phyloP scores from a whole-genome alignment of 257 asterid genomes.

The Solanum bulbocastanum region DNA sequence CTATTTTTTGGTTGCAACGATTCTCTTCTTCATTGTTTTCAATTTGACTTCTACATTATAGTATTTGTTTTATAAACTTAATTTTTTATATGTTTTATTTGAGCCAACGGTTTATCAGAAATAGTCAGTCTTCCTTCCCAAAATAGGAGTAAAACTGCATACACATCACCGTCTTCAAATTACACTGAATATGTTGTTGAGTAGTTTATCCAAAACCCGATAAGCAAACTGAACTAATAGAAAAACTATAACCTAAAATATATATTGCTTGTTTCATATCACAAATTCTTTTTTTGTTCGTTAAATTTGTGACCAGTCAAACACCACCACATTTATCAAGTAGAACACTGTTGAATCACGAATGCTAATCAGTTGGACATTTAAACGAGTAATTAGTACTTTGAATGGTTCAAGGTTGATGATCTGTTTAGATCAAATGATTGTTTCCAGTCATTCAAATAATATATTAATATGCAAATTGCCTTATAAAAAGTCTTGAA shows the following conservation, averaged over 20 bases:
- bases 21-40: too few species aligned
- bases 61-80: background rate
- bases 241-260: background rate
- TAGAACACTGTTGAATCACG: background rate
- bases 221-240: background rate
- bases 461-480: background rate
- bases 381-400: background rate
- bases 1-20: too few species aligned
- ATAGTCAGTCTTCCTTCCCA: too few species aligned
- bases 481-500: background rate
- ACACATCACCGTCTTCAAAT: too few species aligned
- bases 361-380: background rate
- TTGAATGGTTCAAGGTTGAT: background rate
- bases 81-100: too few species aligned
- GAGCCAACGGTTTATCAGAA: background rate
- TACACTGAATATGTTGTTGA: background rate
- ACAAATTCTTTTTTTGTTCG: background rate
- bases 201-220: background rate
- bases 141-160: too few species aligned
- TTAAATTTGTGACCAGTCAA: background rate
- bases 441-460: background rate
- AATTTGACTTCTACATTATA: background rate
- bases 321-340: background rate
- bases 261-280: background rate
- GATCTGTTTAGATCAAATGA: background rate